Base-by-base conservation (phyloP, 2,329 filamentous ascomycete species). In the Leptoxyphium fumago region DNA sequence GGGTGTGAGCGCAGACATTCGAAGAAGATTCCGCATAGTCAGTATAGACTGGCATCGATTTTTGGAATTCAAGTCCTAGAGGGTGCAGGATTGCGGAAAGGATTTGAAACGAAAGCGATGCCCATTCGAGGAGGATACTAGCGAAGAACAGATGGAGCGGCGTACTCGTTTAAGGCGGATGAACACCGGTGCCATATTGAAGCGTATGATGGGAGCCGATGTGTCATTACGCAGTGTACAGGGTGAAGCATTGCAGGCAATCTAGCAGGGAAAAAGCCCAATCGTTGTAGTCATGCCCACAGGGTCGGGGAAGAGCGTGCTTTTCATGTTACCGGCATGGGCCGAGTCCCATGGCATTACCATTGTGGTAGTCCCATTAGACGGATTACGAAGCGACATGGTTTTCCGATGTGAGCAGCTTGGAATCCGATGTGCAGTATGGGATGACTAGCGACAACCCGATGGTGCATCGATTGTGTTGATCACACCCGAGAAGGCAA, bases 31-130 rank as follows among this genome's bases (percentile, higher is more conserved):
- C 26, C 44, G 44, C 11, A 29, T 21, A 15, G 44, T 45, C 34
- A 45, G 44, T 29, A 43, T 38, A 5, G 44, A 45, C 38, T 45
- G 32, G 44, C 30, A 45, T 39, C 40, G 40, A 34, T 45, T 45
- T 34, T 43, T n/a, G 21, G 29, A 13, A 34, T n/a, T 45, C 41
- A 21, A 39, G 30, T 43, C 44, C 8, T n/a, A 30, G 40, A 5
- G 28, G 26, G 28, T 43, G 29, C 15, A 43, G 40, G 40, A 38
- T 34, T 15, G 32, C 13, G 34, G 36, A 40, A 30, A 21, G 29
- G 40, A 43, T 38, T n/a, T 39, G 32, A 45, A 45, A 32, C 29
- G 41, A 32, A 45, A 43, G 40, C 30, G 32, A 26, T 39, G 29
- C 17, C 29, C 21, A 29, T 45, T 43, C 28, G 34, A 45, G 29